These are phyloP conservation scores for Colletotrichum ledebouriae DNA, from an alignment of 2,329 filamentous ascomycete species.

Conservation along the genomic window DNA sequence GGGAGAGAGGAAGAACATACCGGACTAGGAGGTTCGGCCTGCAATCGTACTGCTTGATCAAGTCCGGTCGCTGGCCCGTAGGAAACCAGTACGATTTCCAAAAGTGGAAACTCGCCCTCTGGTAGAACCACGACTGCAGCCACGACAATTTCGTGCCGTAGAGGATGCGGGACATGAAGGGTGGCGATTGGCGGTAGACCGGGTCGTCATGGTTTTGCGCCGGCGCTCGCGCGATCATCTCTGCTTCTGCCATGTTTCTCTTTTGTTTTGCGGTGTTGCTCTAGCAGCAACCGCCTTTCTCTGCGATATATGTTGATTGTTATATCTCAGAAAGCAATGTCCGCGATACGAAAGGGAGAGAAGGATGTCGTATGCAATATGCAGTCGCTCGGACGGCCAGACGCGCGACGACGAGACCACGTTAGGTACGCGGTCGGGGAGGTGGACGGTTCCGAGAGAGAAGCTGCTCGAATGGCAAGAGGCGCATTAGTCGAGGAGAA, in stretches of 20 bases:
- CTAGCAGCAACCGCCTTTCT: not conserved
- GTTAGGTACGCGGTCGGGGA: conserved; percentile 36
- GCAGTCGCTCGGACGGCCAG: not conserved
- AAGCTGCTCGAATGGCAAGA: conserved; percentile 32
- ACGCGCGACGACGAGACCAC: not conserved
- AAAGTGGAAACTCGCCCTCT: conserved; percentile 33
- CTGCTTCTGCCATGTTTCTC: not conserved
- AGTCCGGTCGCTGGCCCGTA: conserved; percentile 31
- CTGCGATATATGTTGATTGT: no score
- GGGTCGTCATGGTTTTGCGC: not conserved
- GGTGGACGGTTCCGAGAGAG: conserved; percentile 38
- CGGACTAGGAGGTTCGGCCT: conserved; percentile 39
- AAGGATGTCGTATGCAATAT: not conserved
- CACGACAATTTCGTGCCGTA: conserved; percentile 38
- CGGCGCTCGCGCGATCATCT: not conserved
- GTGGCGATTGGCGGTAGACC: conserved; percentile 13
- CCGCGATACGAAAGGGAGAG: no score
- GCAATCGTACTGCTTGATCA: conserved; percentile 43
- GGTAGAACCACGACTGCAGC: conserved; percentile 36
- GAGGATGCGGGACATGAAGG: conserved; percentile 36
- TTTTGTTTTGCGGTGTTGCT: not conserved
- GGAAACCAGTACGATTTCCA: conserved; percentile 38
- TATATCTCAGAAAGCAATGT: no score
- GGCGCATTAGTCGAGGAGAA: conserved; percentile 27
- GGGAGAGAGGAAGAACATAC: conserved; percentile 13